Conservation (phyloP, 2,329 filamentous ascomycete genomes). For the Fusarium zealandicum region DNA sequence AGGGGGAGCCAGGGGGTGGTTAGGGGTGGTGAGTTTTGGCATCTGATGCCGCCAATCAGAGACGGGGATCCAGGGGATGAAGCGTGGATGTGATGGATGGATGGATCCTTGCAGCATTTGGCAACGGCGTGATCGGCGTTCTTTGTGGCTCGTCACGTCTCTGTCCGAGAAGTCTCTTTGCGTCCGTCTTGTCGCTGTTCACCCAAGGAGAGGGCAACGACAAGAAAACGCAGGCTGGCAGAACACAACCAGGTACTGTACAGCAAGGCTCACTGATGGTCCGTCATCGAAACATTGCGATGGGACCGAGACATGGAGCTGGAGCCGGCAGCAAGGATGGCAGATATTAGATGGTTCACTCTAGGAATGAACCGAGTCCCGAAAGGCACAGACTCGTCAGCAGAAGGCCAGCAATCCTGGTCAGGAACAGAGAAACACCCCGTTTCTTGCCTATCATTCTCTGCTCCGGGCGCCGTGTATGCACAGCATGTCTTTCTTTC, state of each 20-base stretch:
- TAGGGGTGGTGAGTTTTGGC: slow-evolving; percentile 28
- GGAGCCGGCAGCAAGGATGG: slow-evolving; percentile 7
- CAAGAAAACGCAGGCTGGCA: too few relatives aligned
- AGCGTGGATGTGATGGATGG: slow-evolving; percentile 29
- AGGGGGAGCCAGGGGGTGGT: slow-evolving; percentile 25
- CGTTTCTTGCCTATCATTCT: slow-evolving; percentile 1
- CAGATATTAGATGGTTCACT: slow-evolving; percentile 1
- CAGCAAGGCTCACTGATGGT: too few relatives aligned
- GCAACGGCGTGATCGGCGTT: slow-evolving; percentile 38
- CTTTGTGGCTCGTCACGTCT: slow-evolving; percentile 10
- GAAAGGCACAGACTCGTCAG: slow-evolving; percentile 14
- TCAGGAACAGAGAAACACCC: slow-evolving; percentile 16
- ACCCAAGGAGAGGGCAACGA: too few relatives aligned
- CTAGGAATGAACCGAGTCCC: slow-evolving; percentile 26
- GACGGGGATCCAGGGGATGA: slow-evolving; percentile 33
- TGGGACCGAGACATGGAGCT: slow-evolving; percentile 29
- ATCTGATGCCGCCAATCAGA: slow-evolving; percentile 37
- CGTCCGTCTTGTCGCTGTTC: too few relatives aligned
- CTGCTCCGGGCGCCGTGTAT: background rate
- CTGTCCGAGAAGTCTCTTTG: slow-evolving; percentile 14
- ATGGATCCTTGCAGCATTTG: slow-evolving; percentile 34
- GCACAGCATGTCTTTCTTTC: slow-evolving; percentile 22
- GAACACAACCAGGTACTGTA: too few relatives aligned
- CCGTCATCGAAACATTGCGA: slow-evolving; percentile 20
- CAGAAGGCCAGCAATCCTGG: slow-evolving; percentile 16